phyloP scores from a whole-genome alignment of 306 rosid genomes.

The Castanea sativa region DNA sequence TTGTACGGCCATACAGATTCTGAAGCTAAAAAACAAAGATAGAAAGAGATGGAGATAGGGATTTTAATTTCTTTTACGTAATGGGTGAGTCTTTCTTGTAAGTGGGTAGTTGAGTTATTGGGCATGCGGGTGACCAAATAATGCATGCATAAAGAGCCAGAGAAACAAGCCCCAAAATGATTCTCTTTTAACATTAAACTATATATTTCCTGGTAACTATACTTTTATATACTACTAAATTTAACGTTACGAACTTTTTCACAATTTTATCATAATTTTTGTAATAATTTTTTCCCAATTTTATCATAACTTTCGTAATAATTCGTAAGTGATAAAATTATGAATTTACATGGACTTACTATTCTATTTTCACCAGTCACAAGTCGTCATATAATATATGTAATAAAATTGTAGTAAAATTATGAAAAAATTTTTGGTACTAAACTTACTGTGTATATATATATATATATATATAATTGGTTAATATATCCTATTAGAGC shows the following conservation, averaged over 20 bases:
- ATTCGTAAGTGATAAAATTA: too few species aligned
- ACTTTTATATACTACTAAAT: too few species aligned
- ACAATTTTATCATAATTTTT: too few species aligned
- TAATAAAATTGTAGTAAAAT: too few species aligned
- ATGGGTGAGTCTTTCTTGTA: slow-evolving; percentile 28
- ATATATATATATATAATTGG: too few species aligned
- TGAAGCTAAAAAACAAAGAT: neutral
- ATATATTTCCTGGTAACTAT: too few species aligned
- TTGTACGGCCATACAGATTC: slow-evolving; percentile 1
- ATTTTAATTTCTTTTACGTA: slow-evolving; percentile 33
- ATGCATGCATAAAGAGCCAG: neutral
- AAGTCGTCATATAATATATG: too few species aligned
- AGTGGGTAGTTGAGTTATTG: neutral
- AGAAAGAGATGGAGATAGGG: neutral
- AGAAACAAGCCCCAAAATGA: slow-evolving; percentile 30
- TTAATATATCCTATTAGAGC: too few species aligned
- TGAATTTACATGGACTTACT: rapidly evolving
- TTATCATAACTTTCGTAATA: too few species aligned
- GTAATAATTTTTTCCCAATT: too few species aligned
- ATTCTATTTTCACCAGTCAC: rapidly evolving
- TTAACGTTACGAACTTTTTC: rapidly evolving
- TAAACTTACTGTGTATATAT: too few species aligned
- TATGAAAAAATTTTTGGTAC: rapidly evolving
- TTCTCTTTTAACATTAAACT: neutral
- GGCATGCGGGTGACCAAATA: slow-evolving; percentile 4